These are phyloP conservation scores for Cercophora newfieldiana DNA, from an alignment of 495 filamentous ascomycete genomes.

Conservation along the genomic window DNA sequence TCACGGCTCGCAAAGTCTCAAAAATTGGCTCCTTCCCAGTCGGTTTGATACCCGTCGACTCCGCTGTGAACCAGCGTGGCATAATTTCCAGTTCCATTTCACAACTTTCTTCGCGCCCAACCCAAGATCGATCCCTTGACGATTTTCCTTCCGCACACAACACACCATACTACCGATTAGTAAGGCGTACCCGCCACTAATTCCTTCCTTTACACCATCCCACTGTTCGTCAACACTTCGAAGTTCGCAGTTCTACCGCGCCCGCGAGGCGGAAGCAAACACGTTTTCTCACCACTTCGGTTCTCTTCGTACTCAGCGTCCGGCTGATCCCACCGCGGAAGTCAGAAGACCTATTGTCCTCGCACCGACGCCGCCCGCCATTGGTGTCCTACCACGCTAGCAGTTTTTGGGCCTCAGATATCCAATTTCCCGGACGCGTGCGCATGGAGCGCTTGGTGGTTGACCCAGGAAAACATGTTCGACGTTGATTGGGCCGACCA, in stretches of 20 bases:
- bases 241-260: not conserved
- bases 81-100: not conserved
- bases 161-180: not conserved
- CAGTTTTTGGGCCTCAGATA: not conserved
- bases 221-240: not conserved
- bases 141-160: not conserved
- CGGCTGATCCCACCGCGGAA: not conserved
- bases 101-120: not conserved
- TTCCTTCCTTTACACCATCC: not conserved
- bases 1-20: not conserved
- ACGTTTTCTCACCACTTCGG: not conserved
- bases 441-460: not conserved
- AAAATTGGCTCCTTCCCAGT: not conserved
- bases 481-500: constrained; percentile 54
- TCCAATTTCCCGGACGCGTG: not conserved
- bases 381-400: not conserved
- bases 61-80: not conserved
- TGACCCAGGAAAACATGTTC: constrained; percentile 42
- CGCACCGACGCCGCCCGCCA: not conserved
- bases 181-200: not conserved
- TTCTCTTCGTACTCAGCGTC: not conserved
- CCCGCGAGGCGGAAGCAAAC: not conserved
- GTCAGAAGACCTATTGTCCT: not conserved
- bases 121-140: too few relatives aligned
- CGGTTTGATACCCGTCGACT: not conserved